Percentiles rank a stretch among this genome's conserved stretches.
phyloP scores from a whole-genome alignment of 2,329 filamentous ascomycete genomes.

The Trichoderma gracile region DNA sequence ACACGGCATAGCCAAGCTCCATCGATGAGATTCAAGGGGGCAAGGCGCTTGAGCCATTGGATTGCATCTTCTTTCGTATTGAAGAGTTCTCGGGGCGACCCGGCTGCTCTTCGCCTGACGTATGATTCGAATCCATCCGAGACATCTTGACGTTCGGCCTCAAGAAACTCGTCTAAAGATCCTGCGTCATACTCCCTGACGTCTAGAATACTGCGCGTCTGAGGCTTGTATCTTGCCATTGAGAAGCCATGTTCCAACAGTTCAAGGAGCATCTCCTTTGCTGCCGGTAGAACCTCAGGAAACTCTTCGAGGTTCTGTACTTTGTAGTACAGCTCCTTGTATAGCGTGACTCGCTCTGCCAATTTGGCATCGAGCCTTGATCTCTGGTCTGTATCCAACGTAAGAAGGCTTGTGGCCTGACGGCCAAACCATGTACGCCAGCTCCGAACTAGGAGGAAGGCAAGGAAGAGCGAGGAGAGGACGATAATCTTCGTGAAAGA shows the following conservation, averaged over 20 bases:
- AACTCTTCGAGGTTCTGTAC: constrained; percentile 29
- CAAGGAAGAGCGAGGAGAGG: neutral
- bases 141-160: constrained; percentile 19
- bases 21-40: constrained; percentile 42
- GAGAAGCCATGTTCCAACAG: neutral
- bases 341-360: constrained; percentile 11
- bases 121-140: constrained; percentile 18
- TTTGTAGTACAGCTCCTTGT: constrained; percentile 28
- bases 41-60: constrained; percentile 22
- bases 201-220: constrained; percentile 18
- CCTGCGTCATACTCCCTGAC: constrained; percentile 13
- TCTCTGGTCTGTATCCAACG: neutral
- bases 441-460: neutral
- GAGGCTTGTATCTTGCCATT: constrained; percentile 2
- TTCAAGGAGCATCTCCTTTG: constrained; percentile 24
- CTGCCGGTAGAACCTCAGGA: constrained; percentile 24
- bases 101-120: constrained; percentile 20
- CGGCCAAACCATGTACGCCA: neutral
- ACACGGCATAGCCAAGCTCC: constrained; percentile 52
- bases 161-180: constrained; percentile 15
- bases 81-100: constrained; percentile 24
- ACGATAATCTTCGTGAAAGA: neutral
- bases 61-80: constrained; percentile 9
- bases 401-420: neutral
- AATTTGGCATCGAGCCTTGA: constrained; percentile 3